Percentiles rank a stretch among this genome's conserved stretches.
These are phyloP conservation scores for Quillaja saponaria DNA, from an alignment of 306 rosid species.

Conservation along the genomic window DNA sequence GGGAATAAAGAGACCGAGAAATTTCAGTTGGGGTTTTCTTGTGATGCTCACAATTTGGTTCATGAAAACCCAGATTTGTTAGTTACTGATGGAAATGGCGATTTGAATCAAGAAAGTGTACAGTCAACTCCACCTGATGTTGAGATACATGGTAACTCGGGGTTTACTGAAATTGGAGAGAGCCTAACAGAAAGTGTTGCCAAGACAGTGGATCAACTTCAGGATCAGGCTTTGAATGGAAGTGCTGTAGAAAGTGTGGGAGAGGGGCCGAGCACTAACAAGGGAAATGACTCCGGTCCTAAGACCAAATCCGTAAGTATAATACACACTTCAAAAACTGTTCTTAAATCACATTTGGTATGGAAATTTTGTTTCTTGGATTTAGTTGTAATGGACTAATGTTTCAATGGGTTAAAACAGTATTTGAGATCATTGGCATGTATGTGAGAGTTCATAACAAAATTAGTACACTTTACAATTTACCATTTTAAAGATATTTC, in stretches of 20 bases:
- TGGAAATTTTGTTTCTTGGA: constrained; percentile 1
- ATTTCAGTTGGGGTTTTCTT: constrained; percentile 23
- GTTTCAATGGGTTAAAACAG: too few species aligned
- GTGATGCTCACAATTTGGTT: constrained; percentile 4
- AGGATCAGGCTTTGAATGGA: not conserved
- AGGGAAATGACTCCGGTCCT: constrained; percentile 14
- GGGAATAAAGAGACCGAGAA: constrained; percentile 12
- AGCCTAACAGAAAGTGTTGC: constrained; percentile 19
- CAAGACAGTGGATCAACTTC: not conserved
- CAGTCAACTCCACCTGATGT: constrained; percentile 45
- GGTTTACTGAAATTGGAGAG: constrained; percentile 10
- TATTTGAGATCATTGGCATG: too few species aligned
- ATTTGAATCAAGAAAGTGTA: constrained; percentile 4
- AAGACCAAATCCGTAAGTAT: constrained; percentile 45
- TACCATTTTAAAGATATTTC: not conserved
- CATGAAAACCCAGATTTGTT: not conserved
- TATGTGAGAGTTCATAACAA: too few species aligned
- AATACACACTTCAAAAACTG: not conserved
- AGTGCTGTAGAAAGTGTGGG: constrained; percentile 11
- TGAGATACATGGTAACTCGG: constrained; percentile 7
- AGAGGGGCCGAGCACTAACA: constrained; percentile 20
- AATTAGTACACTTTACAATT: not conserved
- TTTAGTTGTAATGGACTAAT: not conserved
- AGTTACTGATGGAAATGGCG: constrained; percentile 2
- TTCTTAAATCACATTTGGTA: not conserved